Evolutionary conservation across 352 stramenopile genomes (phyloP), one percentile per base, ranked within the genome.

Genomic region (Phytophthora nicotianae): DNA sequence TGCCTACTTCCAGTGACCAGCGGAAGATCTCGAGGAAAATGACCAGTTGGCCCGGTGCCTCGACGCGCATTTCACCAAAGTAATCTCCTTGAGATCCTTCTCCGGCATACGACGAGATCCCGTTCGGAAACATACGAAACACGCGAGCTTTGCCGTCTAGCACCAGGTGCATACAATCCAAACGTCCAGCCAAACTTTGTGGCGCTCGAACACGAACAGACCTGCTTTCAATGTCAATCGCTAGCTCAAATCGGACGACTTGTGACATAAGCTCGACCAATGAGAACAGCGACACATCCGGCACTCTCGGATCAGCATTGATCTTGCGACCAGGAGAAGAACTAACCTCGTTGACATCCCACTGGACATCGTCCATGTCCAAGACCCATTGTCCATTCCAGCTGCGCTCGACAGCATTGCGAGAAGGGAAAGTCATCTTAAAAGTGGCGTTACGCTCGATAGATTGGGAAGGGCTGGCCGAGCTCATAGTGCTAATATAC

Each of bases 31-130:
- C 71, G 17, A 90, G 35, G 32, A 83, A 81, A n/a, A 79, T 59
- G 3, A 82, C 62, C 1, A 90, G 51, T 14, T 70, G 62, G 5
- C 77, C 66, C 10, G 72, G 60, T 6, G 53, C 62, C 41, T 88
- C 76, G 17, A 81, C 65, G n/a, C 74, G 74, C 43, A 88, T 82
- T 43, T 75, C 70, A 11, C 72, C 83, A 24, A 86, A 56, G 50
- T 93, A 93, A 65, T 93, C 81, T 23, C 83, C 83, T 49, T 70
- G 79, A 58, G 86, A 73, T 9, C 81, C 80, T 29, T 58, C 65
- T 23, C 51, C 53, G 21, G 74, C 65, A 20, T 54, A 66, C 19
- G 81, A 74, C 21, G 78, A 55, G 32, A 75, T 56, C 40, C 83
- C 83, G 56, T 90, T 86, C 20, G 75, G 70, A 16, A 85, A 78